Conservation (phyloP, 345 rosid species). For the Microthlaspi erraticum region DNA sequence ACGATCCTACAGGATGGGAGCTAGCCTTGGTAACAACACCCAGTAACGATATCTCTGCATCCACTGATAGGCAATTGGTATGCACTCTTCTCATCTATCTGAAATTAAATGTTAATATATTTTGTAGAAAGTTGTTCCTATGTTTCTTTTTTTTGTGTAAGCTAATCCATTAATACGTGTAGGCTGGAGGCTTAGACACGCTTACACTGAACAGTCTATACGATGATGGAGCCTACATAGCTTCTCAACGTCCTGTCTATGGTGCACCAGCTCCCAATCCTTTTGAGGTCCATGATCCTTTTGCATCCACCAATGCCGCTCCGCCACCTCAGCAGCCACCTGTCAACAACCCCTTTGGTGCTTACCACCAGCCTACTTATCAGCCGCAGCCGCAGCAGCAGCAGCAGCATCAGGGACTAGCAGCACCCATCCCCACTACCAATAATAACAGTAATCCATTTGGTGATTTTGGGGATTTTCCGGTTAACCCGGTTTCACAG, state of each 20-base stretch:
- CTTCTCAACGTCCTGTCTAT: conserved; percentile 77
- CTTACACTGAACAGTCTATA: conserved; percentile 85
- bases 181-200: conserved; percentile 98
- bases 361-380: conserved; percentile 69
- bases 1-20: conserved; percentile 96
- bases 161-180: conserved; percentile 25
- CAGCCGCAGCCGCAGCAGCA: conserved; percentile 61
- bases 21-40: conserved; percentile 87
- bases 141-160: background rate
- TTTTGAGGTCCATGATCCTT: conserved; percentile 84
- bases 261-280: conserved; percentile 92
- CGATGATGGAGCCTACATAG: conserved; percentile 84
- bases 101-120: too few relatives aligned
- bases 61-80: conserved; percentile 90
- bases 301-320: conserved; percentile 55
- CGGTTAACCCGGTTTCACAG: conserved; percentile 42
- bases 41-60: conserved; percentile 72
- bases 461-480: conserved; percentile 53
- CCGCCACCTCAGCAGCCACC: conserved; percentile 56
- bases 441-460: conserved; percentile 68
- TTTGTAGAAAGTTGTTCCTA: too few relatives aligned
- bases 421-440: conserved; percentile 39
- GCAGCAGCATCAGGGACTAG: conserved; percentile 44
- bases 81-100: conserved; percentile 17
- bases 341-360: conserved; percentile 65